A percentile compares a stretch with the other conserved stretches of the same genome.
Evolutionary conservation across 495 filamentous ascomycete species (phyloP).

Genomic region (Stereocaulon alpinum): DNA sequence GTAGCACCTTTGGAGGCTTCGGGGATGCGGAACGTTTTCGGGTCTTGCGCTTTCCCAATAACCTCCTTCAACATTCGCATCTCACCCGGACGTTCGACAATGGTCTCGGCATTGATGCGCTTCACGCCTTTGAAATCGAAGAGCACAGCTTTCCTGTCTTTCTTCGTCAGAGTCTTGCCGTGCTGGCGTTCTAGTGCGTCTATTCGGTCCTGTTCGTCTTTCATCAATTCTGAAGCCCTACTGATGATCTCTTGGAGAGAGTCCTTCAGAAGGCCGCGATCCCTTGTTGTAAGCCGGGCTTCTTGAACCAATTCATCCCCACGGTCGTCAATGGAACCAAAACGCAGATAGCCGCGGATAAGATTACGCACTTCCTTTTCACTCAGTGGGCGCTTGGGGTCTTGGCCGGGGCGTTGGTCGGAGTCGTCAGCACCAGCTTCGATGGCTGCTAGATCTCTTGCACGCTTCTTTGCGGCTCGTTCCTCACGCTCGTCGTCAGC

Average conservation of each 20-base stretch:
- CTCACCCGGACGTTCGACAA: slow-evolving; percentile 78
- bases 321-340: slow-evolving; percentile 76
- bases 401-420: slow-evolving; percentile 50
- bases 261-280: slow-evolving; percentile 60
- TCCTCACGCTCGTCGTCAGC: slow-evolving; percentile 67
- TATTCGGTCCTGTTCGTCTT: slow-evolving; percentile 53
- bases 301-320: slow-evolving; percentile 77
- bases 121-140: slow-evolving; percentile 89
- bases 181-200: slow-evolving; percentile 53
- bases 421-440: slow-evolving; percentile 43
- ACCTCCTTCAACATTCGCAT: slow-evolving; percentile 73
- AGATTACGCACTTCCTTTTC: slow-evolving; percentile 90
- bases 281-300: slow-evolving; percentile 69
- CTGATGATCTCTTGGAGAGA: slow-evolving; percentile 64
- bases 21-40: slow-evolving; percentile 69
- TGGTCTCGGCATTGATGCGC: slow-evolving; percentile 88
- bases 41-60: slow-evolving; percentile 50
- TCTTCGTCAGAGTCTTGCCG: slow-evolving; percentile 75
- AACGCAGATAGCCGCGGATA: slow-evolving; percentile 75
- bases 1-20: slow-evolving; percentile 81
- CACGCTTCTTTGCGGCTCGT: slow-evolving; percentile 84
- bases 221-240: slow-evolving; percentile 55
- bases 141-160: slow-evolving; percentile 90
- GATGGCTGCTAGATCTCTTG: slow-evolving; percentile 52
- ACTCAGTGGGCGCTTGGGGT: slow-evolving; percentile 75